Conservation (phyloP, 202 grass and related monocot species). For the Brachypodium distachyon region DNA sequence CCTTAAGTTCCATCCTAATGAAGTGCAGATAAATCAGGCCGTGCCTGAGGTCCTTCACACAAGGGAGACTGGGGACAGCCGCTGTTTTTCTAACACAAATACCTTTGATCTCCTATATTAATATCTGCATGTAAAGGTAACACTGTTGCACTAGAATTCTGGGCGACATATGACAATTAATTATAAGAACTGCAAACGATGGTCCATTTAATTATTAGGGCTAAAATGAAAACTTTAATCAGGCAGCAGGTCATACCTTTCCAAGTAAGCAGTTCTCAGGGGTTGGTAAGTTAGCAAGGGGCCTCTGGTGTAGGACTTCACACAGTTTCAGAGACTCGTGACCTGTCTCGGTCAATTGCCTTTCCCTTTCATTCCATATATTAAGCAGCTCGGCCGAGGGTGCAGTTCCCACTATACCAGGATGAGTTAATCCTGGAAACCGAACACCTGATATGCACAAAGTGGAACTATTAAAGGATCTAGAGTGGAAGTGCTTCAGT, state of each 20-base stretch:
- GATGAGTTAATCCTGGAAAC: slow-evolving; percentile 85
- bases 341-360: slow-evolving; percentile 46
- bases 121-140: not conserved
- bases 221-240: not conserved
- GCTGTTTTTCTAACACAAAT: not conserved
- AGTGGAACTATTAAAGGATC: not conserved
- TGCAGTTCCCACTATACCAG: slow-evolving; percentile 77
- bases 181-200: not conserved
- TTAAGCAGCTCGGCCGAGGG: slow-evolving; percentile 77
- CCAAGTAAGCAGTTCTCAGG: slow-evolving; percentile 68
- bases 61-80: not conserved
- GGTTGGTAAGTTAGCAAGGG: slow-evolving; percentile 70
- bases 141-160: not conserved
- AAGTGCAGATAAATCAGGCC: not conserved
- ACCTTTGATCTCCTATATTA: not conserved
- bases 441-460: slow-evolving; percentile 52
- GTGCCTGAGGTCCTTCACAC: not conserved
- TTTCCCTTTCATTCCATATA: slow-evolving; percentile 86
- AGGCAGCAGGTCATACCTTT: slow-evolving; percentile 34
- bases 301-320: slow-evolving; percentile 73
- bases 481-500: slow-evolving; percentile 1
- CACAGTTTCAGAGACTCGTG: slow-evolving; percentile 51
- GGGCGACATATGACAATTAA: not conserved
- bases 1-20: not conserved
- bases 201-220: not conserved